Base-by-base conservation (phyloP, 441 rosid genomes). In the Metrosideros polymorpha region DNA sequence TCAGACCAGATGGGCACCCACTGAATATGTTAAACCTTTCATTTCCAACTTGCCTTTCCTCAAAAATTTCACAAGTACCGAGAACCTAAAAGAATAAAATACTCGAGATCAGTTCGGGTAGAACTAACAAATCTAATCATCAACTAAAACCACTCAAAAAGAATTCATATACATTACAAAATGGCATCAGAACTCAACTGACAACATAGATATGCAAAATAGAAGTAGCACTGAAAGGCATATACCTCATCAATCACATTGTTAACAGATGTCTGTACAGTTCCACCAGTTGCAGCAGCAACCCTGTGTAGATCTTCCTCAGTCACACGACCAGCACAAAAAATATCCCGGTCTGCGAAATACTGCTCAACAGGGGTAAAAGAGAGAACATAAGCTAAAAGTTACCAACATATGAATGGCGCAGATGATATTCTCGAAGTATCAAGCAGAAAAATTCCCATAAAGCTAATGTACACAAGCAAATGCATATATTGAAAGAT, bases 271-370 rank as follows among this genome's bases (percentile, higher is more conserved):
- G 99, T 97, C 86, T 98, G 99, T 52, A 98, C 91, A 71, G 97
- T 96, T 92, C 98, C 99, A 88, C 99, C 99, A 86, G 94, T 91
- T 29, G 99, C 99, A 89, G 99, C 99, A 87, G 99, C 95, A 87
- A 98, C 99, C 85, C 99, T 90, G 71, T 91, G 94, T 71, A 98
- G 92, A 91, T 96, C 99, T 88, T 94, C 99, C 91, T 98, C 99
- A 84, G 97, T 89, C 83, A 98, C 98, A 85, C 99, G 99, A 71
- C 99, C 99, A 90, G 99, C 99, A 85, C 99, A 97, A 92, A 98
- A 98, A 84, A 98, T 95, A 92, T 98, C 99, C 85, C 99, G 94
- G 90, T 98, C 99, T 19, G 99, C 99, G 90, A 98, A 98, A 89
- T 98, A 97, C 99, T 98, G 96, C 87, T 63, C 47, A 85, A 61